phyloP scores from a whole-genome alignment of 2,329 filamentous ascomycete species.

The Conoideocrella luteorostrata region DNA sequence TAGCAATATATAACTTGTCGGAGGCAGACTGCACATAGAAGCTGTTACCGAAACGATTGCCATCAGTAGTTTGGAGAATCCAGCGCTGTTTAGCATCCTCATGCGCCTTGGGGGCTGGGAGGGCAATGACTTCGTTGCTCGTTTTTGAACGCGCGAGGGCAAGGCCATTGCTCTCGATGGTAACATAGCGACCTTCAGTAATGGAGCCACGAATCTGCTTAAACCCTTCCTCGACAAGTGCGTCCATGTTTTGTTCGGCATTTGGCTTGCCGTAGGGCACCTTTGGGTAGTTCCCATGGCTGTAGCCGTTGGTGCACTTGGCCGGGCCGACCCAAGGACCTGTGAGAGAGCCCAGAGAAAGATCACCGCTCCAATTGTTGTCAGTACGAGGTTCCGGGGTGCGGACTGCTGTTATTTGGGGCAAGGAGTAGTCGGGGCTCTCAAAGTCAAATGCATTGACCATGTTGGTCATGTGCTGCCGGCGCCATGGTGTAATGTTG shows the following conservation, averaged over 20 bases:
- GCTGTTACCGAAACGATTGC: constrained; percentile 15
- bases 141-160: constrained; percentile 29
- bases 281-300: constrained; percentile 20
- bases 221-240: constrained; percentile 50
- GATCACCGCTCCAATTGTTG: constrained; percentile 18
- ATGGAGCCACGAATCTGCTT: constrained; percentile 43
- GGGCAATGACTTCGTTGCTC: constrained; percentile 9
- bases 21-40: constrained; percentile 18
- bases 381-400: constrained; percentile 23
- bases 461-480: constrained; percentile 22
- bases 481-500: constrained; percentile 19
- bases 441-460: constrained; percentile 34
- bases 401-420: constrained; percentile 6
- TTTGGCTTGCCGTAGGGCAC: constrained; percentile 12
- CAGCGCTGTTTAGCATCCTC: constrained; percentile 37
- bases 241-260: constrained; percentile 81
- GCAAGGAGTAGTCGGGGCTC: constrained; percentile 18
- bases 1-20: constrained; percentile 15
- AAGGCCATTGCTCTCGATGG: constrained; percentile 36
- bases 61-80: constrained; percentile 35
- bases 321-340: constrained; percentile 15
- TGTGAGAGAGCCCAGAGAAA: constrained; percentile 12
- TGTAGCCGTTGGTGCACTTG: constrained; percentile 15
- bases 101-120: constrained; percentile 21
- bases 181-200: constrained; percentile 47